These are phyloP conservation scores for Phytopythium sindhum DNA, from an alignment of 352 stramenopile species.

Conservation along the genomic window DNA sequence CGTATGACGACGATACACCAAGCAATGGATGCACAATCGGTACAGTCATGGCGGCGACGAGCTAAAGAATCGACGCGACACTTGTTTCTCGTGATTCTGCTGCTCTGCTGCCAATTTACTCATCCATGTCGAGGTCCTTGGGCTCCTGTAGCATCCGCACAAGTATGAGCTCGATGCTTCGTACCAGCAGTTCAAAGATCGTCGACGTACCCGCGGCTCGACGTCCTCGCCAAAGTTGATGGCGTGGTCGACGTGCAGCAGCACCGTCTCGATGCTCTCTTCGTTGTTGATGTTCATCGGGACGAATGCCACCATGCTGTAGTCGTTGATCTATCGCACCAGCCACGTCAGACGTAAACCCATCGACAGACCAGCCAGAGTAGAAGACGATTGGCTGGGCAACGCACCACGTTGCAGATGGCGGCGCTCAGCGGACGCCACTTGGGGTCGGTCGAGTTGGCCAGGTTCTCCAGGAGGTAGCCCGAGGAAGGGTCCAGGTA, in stretches of 20 bases:
- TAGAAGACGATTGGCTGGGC: not conserved
- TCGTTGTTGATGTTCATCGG: conserved; percentile 97
- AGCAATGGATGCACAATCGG: not conserved
- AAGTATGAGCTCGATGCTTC: conserved; percentile 3
- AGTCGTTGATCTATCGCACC: conserved; percentile 86
- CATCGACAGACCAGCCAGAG: conserved; percentile 3
- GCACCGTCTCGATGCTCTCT: conserved; percentile 95
- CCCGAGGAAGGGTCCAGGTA: conserved; percentile 82
- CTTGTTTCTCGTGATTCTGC: not conserved
- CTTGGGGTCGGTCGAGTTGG: conserved; percentile 75
- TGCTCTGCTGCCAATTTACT: conserved; percentile 13
- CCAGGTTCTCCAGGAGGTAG: conserved; percentile 80
- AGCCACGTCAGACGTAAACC: conserved; percentile 4
- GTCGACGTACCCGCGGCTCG: conserved; percentile 69
- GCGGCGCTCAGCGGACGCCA: conserved; percentile 77
- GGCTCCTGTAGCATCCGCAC: conserved; percentile 39
- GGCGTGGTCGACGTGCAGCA: conserved; percentile 94
- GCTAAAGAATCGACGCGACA: not conserved
- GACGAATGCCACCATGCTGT: conserved; percentile 97
- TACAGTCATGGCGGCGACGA: no score
- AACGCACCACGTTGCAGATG: conserved; percentile 85
- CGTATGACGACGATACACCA: not conserved
- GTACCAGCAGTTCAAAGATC: not conserved
- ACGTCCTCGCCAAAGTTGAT: conserved; percentile 97
- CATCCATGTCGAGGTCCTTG: conserved; percentile 55